Percentiles rank a stretch among this genome's conserved stretches.
Evolutionary conservation across 2,329 filamentous ascomycete species (phyloP).

Genomic region (Curvularia spicifera): DNA sequence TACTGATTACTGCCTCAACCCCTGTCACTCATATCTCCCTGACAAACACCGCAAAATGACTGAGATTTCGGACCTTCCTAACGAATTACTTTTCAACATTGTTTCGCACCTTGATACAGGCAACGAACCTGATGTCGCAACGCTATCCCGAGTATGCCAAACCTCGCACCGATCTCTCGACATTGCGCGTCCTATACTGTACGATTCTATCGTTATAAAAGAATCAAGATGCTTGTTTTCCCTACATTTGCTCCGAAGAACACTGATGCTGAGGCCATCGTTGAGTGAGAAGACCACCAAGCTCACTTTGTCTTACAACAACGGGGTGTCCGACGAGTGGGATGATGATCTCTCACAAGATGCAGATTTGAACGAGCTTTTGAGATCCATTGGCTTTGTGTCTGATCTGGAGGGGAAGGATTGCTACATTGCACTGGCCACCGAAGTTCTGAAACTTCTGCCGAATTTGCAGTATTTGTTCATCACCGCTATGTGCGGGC

Average conservation of each 20-base stretch:
- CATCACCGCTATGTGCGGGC: neutral
- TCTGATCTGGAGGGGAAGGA: neutral
- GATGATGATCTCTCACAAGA: neutral
- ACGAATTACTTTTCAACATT: neutral
- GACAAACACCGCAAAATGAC: neutral
- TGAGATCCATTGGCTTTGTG: neutral
- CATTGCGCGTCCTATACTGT: neutral
- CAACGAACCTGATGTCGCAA: neutral
- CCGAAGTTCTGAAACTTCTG: neutral
- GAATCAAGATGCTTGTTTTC: neutral
- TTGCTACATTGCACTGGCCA: neutral
- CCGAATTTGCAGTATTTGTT: neutral
- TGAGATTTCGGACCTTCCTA: neutral
- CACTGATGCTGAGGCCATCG: neutral
- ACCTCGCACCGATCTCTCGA: neutral
- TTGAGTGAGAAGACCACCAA: neutral
- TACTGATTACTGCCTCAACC: too few species aligned
- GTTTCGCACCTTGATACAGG: neutral
- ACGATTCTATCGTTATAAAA: neutral
- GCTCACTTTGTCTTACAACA: neutral
- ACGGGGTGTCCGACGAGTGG: neutral
- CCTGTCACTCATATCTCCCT: neutral
- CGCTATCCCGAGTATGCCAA: neutral
- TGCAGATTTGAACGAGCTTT: neutral
- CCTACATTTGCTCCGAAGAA: neutral